These are phyloP conservation scores for Torulaspora quercuum DNA, from an alignment of 805 yeast genomes.

Conservation along the genomic window DNA sequence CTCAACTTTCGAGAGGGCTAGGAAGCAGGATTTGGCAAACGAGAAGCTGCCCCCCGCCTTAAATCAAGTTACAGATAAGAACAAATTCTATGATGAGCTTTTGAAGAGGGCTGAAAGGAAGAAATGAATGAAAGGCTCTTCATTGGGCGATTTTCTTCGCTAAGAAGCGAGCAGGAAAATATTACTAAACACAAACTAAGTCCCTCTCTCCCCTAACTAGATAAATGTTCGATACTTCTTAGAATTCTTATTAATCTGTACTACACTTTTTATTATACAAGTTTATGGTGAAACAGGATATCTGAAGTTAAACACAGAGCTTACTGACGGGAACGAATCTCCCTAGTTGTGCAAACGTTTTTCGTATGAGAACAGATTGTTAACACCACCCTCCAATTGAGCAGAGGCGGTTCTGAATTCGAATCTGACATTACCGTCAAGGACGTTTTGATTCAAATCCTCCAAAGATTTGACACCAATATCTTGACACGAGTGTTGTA, in stretches of 20 bases:
- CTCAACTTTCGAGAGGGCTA: constrained; percentile 76
- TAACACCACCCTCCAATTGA: constrained; percentile 97
- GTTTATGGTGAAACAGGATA: constrained; percentile 6
- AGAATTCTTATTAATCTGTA: too few relatives aligned
- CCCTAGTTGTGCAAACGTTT: constrained; percentile 87
- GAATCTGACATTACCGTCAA: constrained; percentile 73
- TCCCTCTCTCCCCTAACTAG: too few relatives aligned
- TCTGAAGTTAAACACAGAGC: constrained; percentile 7
- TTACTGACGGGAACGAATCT: background rate
- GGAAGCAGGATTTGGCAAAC: constrained; percentile 70
- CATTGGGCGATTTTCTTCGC: too few relatives aligned
- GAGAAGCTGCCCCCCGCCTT: constrained; percentile 84
- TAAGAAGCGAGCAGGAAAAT: too few relatives aligned
- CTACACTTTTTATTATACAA: constrained; percentile 6
- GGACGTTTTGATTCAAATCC: constrained; percentile 62
- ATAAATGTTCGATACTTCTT: too few relatives aligned
- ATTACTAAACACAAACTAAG: too few relatives aligned
- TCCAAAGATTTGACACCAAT: constrained; percentile 75
- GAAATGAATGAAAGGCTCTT: constrained; percentile 11
- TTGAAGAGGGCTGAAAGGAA: constrained; percentile 23
- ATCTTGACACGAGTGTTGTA: constrained; percentile 98
- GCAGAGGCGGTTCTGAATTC: constrained; percentile 98
- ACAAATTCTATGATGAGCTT: constrained; percentile 45
- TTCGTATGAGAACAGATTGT: constrained; percentile 94
- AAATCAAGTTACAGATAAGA: constrained; percentile 51